phyloP scores from a whole-genome alignment of 164 flowering plant species.

The Nymphaea thermarum region DNA sequence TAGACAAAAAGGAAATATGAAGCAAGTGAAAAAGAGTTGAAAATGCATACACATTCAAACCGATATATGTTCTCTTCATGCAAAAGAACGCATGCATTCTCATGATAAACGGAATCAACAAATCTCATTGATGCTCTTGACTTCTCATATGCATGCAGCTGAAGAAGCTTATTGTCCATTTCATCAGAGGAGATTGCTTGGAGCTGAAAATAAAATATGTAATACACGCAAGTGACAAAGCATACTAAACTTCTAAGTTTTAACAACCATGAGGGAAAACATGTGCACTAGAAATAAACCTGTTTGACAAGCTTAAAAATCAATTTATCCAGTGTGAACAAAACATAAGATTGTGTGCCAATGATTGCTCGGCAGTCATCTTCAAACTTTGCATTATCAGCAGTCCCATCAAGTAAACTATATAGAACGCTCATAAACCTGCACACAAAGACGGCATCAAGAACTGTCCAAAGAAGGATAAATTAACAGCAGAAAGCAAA shows the following conservation, averaged over 20 bases:
- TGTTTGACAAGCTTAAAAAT: constrained; percentile 78
- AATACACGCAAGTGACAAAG: not conserved
- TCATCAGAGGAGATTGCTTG: constrained; percentile 77
- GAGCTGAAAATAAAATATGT: constrained; percentile 35
- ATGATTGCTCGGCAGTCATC: constrained; percentile 90
- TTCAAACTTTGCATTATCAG: constrained; percentile 87
- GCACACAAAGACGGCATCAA: constrained; percentile 7
- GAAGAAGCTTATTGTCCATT: constrained; percentile 86
- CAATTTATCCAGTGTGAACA: constrained; percentile 94
- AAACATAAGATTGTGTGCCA: constrained; percentile 87
- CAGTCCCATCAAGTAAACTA: constrained; percentile 80
- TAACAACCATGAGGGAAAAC: not conserved
- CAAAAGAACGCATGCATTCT: constrained; percentile 79
- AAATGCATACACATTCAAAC: constrained; percentile 67
- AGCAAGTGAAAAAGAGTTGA: not conserved
- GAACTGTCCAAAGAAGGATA: not conserved
- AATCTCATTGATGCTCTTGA: constrained; percentile 57
- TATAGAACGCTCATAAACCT: constrained; percentile 82
- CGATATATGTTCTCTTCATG: constrained; percentile 86
- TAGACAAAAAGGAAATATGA: not conserved
- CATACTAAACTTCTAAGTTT: not conserved
- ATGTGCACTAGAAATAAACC: constrained; percentile 18
- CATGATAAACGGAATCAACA: constrained; percentile 69
- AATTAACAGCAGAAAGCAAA: not conserved
- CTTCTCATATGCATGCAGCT: constrained; percentile 77